Conservation (phyloP, 306 rosid species). For the Vicia villosa region DNA sequence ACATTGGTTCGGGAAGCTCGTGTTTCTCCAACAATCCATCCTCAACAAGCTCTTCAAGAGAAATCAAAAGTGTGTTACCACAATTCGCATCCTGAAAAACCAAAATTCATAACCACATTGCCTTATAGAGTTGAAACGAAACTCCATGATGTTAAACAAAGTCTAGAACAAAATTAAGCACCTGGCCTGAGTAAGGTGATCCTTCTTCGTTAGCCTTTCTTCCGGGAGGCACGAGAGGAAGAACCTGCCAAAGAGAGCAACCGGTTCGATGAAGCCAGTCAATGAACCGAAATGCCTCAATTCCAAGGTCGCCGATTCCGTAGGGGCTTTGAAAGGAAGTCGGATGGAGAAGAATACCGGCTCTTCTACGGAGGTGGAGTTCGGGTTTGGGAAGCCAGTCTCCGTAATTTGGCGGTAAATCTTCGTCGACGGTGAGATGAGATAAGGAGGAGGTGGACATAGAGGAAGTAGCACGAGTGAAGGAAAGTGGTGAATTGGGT, state of each 20-base stretch:
- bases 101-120: slow-evolving; percentile 13
- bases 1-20: slow-evolving; percentile 88
- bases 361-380: slow-evolving; percentile 63
- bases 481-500: slow-evolving; percentile 14
- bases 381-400: slow-evolving; percentile 56
- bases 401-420: slow-evolving; percentile 63
- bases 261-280: slow-evolving; percentile 85
- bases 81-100: slow-evolving; percentile 86
- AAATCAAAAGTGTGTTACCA: slow-evolving; percentile 92
- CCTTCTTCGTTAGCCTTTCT: slow-evolving; percentile 87
- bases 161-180: background rate
- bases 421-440: slow-evolving; percentile 42
- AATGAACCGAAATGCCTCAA: slow-evolving; percentile 74
- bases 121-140: background rate
- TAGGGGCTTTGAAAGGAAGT: slow-evolving; percentile 85
- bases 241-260: slow-evolving; percentile 94
- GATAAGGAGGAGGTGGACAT: background rate
- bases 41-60: slow-evolving; percentile 83
- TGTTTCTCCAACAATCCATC: slow-evolving; percentile 83
- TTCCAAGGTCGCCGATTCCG: slow-evolving; percentile 88
- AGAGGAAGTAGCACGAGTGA: slow-evolving; percentile 3
- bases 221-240: slow-evolving; percentile 98
- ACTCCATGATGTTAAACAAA: background rate
- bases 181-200: slow-evolving; percentile 60
- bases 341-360: slow-evolving; percentile 88